These are phyloP conservation scores for Apiospora marii DNA, from an alignment of 2,329 filamentous ascomycete genomes.

Conservation along the genomic window DNA sequence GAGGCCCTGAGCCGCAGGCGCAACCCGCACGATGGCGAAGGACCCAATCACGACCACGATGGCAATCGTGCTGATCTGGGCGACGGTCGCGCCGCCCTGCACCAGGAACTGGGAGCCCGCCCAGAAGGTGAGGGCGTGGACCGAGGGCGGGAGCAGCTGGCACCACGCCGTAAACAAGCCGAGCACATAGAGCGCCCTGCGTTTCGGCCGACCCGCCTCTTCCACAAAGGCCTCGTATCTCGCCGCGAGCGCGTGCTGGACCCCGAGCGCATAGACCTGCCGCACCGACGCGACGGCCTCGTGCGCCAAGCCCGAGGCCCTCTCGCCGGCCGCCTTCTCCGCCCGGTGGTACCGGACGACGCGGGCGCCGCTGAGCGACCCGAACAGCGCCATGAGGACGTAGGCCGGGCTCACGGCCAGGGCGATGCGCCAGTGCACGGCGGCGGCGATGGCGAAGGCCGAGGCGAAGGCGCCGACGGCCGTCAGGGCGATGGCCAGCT, in stretches of 20 bases:
- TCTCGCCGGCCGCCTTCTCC: constrained; percentile 35
- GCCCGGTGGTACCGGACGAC: constrained; percentile 36
- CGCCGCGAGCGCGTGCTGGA: constrained; percentile 26
- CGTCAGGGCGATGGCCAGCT: constrained; percentile 30
- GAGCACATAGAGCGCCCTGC: constrained; percentile 17
- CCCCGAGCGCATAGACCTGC: constrained; percentile 28
- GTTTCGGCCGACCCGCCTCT: neutral
- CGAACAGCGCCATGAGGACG: constrained; percentile 48
- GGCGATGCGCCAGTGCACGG: constrained; percentile 53
- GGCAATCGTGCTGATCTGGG: constrained; percentile 62
- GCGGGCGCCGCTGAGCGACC: constrained; percentile 37
- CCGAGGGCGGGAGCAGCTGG: constrained; percentile 19
- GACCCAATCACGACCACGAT: constrained; percentile 63
- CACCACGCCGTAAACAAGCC: constrained; percentile 26
- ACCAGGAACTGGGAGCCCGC: constrained; percentile 27
- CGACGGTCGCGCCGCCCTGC: constrained; percentile 17
- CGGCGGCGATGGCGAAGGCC: constrained; percentile 49
- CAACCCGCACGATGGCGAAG: constrained; percentile 27
- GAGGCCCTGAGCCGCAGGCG: constrained; percentile 59
- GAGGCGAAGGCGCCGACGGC: constrained; percentile 47
- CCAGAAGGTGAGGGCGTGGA: constrained; percentile 31
- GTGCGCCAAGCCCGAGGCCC: constrained; percentile 65
- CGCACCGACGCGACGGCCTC: constrained; percentile 66
- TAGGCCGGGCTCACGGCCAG: constrained; percentile 45
- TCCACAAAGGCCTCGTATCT: constrained; percentile 18